Evolutionary conservation across 2,329 filamentous ascomycete genomes (phyloP), one percentile per base, ranked within the genome.

Genomic region (Calonectria leucothoes): DNA sequence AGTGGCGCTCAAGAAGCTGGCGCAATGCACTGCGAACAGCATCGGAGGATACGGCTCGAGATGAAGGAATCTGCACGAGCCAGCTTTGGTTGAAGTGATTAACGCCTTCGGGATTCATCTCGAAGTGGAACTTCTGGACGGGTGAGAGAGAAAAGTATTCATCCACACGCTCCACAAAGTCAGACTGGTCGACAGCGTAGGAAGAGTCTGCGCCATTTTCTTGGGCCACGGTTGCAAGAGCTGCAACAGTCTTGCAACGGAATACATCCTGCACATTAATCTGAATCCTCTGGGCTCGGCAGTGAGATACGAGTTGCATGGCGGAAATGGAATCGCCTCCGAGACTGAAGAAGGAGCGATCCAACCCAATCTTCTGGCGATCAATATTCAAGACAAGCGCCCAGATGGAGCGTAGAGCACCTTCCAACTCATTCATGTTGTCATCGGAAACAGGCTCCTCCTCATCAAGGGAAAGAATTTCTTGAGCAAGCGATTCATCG

Each of bases 271-370:
- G 79, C 8, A 84, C 83, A 0, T 77, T 73, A 5, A 83, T 57
- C 3, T 75, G 75, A 0, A 84, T 69, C 0, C 78, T 79, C 0
- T 77, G 78, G 25, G 81, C 80, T 66, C 78, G 80, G 27, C 81
- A 82, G 55, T 82, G 78, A 10, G 55, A 64, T n/a, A 70, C 63
- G 31, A 70, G 79, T 10, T 82, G 80, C 82, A 87, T 87, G 3
- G 86, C 85, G 0, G 80, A 81, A 39, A 87, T 86, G 3, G 86
- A 87, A 65, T 87, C 86, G 7, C 86, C 86, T 1, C 86, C 86
- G 1, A 86, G 77, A 23, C 79, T 78, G 31, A 86, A 76, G 74
- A 87, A 87, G 39, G 82, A 82, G 5, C 74, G 75, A 55, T 25
- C 15, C 11, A 77, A 64, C 0, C 76, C 63, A 37, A 79, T 75